Evolutionary conservation across 306 rosid genomes (phyloP), one percentile per base, ranked within the genome.

Genomic region (Fragaria nilgerrensis): DNA sequence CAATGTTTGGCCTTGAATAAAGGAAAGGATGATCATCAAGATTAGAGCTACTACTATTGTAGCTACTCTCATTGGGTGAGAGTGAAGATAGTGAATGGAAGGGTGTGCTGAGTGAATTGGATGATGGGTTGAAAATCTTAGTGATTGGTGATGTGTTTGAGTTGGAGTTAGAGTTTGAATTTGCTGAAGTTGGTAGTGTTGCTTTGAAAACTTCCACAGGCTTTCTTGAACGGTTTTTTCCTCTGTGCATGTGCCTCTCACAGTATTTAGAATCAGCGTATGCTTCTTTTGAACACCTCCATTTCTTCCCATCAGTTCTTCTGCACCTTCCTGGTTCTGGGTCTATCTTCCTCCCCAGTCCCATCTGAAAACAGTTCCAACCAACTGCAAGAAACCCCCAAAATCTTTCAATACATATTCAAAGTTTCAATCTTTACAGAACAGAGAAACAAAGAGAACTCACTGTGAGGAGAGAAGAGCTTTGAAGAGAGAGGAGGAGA

Each of bases 141-240:
- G 88, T 80, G 66, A 87, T 81, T 80, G 93, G 83, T 78, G 87
- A 77, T 17, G 78, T 73, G 74, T 55, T 73, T 8, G 81, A 68
- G 73, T 73, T 78, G 34, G 86, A 8, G 62, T 56, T 56, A 23
- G 15, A 23, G 32, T 3, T 61, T 17, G 82, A 14, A 29, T 39
- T 48, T 10, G 82, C 5, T 56, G 79, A 12, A 36, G 84, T 69
- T 27, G 67, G 50, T 39, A 63, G 25, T 76, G 96, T 49, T 79
- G 92, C 74, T 86, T 90, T 92, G 81, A 88, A 83, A 78, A 84
- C 86, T 88, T 92, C 97, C 93, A 89, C 95, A 87, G 95, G 98
- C 93, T 95, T 95, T 95, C 98, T 95, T 90, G 97, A 89, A 92
- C 98, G 98, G 87, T 95, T 92, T 36, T 95, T 95, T n/a, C 98